A percentile compares a stretch with the other conserved stretches of the same genome.
Evolutionary conservation across 2,329 filamentous ascomycete species (phyloP).

Genomic region (Aspergillus fijiensis): DNA sequence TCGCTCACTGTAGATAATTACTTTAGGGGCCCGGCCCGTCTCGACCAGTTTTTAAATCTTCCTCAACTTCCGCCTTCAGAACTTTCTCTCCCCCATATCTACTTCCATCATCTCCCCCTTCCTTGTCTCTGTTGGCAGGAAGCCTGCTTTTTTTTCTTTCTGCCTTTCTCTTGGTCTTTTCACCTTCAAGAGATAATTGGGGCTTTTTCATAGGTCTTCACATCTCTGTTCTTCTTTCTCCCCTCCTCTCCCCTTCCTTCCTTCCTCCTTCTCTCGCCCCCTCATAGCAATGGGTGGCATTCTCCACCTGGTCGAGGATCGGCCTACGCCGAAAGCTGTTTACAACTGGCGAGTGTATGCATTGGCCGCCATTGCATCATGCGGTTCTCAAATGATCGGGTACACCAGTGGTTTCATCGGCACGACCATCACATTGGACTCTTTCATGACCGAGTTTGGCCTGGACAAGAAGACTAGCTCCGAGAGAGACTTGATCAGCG

Average conservation of each 20-base stretch:
- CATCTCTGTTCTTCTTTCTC: neutral
- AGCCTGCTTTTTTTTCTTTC: slow-evolving; percentile 16
- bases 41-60: slow-evolving; percentile 5
- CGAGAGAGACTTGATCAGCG: slow-evolving; percentile 60
- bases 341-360: slow-evolving; percentile 62
- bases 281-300: slow-evolving; percentile 29
- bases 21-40: slow-evolving; percentile 7
- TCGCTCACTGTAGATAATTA: neutral
- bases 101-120: neutral
- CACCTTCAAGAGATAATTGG: neutral
- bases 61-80: slow-evolving; percentile 5
- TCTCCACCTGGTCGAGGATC: slow-evolving; percentile 41
- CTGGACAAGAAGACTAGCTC: slow-evolving; percentile 52
- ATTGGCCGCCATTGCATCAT: slow-evolving; percentile 54
- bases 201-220: neutral
- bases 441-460: slow-evolving; percentile 66
- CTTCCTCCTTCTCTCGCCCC: slow-evolving; percentile 4
- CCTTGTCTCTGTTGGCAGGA: slow-evolving; percentile 15
- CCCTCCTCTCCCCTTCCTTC: slow-evolving; percentile 4
- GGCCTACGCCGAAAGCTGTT: slow-evolving; percentile 56
- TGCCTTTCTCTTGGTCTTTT: slow-evolving; percentile 3
- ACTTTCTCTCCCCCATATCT: slow-evolving; percentile 2
- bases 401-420: slow-evolving; percentile 76
- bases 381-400: slow-evolving; percentile 59
- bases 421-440: slow-evolving; percentile 67